Base-by-base conservation (phyloP, 2,329 filamentous ascomycete genomes). In the Aspergillus sp. region DNA sequence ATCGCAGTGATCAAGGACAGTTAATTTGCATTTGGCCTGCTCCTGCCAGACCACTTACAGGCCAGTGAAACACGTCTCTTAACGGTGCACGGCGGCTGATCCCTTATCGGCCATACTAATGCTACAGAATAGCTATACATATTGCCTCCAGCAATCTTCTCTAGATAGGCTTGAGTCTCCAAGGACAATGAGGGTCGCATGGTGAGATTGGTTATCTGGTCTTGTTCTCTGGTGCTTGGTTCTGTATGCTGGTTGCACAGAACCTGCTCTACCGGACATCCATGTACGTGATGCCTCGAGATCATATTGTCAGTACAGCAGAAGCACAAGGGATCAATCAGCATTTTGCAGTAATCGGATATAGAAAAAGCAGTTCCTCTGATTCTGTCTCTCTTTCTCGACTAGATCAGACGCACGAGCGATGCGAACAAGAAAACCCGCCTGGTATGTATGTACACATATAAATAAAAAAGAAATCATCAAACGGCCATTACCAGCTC, bases 371-470 rank as follows among this genome's bases (percentile, higher is more conserved):
- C 33, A 34, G 33, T 34, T 32, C 30, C 5, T 32, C 30, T 32
- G 30, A 9, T n/a, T 38, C 7, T 42, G 43, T 46, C 26, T 19
- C 19, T 19, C 19, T 19, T 19, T 19, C 19, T 19, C 19, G 19
- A 19, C 19, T 19, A 19, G 19, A 56, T 49, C 48, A 56, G 47
- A 56, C 48, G 50, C 45, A 57, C 50, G 53, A 61, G 58, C 54
- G 60, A 61, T 56, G 63, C 57, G 58, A 55, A 47, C 52, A 56
- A 60, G 51, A 55, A 59, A 62, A 58, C 27, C 60, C 56, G 54
- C 57, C 61, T 58, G 64, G 57, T 66, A 67, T 65, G 62, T 69
- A 68, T 67, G 64, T 66, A 67, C 59, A 67, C 55, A 59, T 52
- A 49, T 57, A 52, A 52, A 19, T 19, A 19, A 19, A 19, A 52